Base-by-base conservation (phyloP, 225 moss, liverwort and hornwort species). In the Anthoceros angustus region DNA sequence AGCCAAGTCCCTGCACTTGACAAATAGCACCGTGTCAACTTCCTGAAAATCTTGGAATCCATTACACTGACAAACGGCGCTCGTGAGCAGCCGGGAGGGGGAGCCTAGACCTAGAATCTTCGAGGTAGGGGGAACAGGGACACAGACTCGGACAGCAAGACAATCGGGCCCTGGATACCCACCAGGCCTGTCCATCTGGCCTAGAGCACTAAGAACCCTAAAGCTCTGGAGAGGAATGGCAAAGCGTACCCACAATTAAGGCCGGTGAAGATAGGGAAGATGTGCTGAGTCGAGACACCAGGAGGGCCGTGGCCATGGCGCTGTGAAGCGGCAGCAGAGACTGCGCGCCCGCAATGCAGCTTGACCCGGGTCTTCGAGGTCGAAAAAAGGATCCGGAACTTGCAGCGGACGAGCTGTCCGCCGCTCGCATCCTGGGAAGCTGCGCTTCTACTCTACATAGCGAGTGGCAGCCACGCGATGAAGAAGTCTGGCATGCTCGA, bases 1-100 rank as follows among this genome's bases (percentile, higher is more conserved):
- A 55, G 55, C 55, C 55, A 55, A 55, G 55, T 55, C n/a, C 55
- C 55, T 55, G 55, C 55, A 55, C 55, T 55, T 23, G 14, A 48
- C 18, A 23, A 55, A 4, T 15, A 55, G 7, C 18, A 55, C 55
- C 55, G 18, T 55, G 55, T 55, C 55, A 55, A 55, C 12, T 23
- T 55, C 7, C 55, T 3, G 18, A 15, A 18, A 18, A 55, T 55
- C 55, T 15, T 23, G 1, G 55, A 0, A 32, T 32, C 32, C 32
- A 32, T 32, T 32, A 32, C 32, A 32, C 4, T 32, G 32, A 32
- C 32, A 32, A 32, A 32, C 32, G 32, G 32, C 2, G 32, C 32
- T 32, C 4, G 32, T 32, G 32, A 32, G 1, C 32, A 32, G 32
- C 32, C 32, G 32, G 32, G 32, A 32, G 32, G n/a, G n/a, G n/a